Evolutionary conservation across 257 asterid species (phyloP).

Genomic region (Pogostemon cablin): DNA sequence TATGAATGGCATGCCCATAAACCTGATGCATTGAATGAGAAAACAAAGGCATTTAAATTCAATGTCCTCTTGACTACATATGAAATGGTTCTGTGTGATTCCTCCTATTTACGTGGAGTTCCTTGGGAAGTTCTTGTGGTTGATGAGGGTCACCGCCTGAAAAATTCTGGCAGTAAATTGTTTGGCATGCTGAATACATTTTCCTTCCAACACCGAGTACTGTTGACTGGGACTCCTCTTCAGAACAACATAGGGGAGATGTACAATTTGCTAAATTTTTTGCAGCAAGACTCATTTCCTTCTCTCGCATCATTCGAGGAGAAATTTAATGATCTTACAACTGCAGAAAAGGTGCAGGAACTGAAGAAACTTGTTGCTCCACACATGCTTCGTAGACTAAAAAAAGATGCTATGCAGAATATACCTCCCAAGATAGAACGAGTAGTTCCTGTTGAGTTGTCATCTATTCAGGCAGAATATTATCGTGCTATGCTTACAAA

Average conservation of each 20-base stretch:
- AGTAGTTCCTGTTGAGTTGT: slow-evolving; percentile 95
- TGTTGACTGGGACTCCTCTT: slow-evolving; percentile 96
- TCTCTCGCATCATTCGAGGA: slow-evolving; percentile 90
- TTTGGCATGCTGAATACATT: slow-evolving; percentile 85
- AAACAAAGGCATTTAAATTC: slow-evolving; percentile 69
- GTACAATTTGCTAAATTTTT: slow-evolving; percentile 89
- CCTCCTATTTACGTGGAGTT: slow-evolving; percentile 75
- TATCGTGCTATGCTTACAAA: slow-evolving; percentile 99
- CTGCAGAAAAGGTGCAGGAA: slow-evolving; percentile 94
- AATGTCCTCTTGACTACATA: slow-evolving; percentile 93
- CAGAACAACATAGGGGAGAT: slow-evolving; percentile 98
- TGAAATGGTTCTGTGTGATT: slow-evolving; percentile 96
- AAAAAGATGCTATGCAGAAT: slow-evolving; percentile 95
- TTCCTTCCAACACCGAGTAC: slow-evolving; percentile 90
- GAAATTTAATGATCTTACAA: slow-evolving; percentile 86
- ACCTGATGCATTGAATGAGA: slow-evolving; percentile 49
- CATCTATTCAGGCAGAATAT: slow-evolving; percentile 97
- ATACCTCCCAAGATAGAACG: slow-evolving; percentile 98
- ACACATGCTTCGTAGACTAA: slow-evolving; percentile 95
- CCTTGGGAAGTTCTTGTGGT: slow-evolving; percentile 99
- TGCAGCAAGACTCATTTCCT: slow-evolving; percentile 93
- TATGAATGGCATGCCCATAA: slow-evolving; percentile 88
- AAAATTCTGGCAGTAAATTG: slow-evolving; percentile 85
- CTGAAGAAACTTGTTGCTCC: slow-evolving; percentile 98
- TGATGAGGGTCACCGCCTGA: slow-evolving; percentile 99